Evolutionary conservation across 805 yeast species (phyloP), one percentile per base, ranked within the genome.

Genomic region (Isabelozyma gotoi): DNA sequence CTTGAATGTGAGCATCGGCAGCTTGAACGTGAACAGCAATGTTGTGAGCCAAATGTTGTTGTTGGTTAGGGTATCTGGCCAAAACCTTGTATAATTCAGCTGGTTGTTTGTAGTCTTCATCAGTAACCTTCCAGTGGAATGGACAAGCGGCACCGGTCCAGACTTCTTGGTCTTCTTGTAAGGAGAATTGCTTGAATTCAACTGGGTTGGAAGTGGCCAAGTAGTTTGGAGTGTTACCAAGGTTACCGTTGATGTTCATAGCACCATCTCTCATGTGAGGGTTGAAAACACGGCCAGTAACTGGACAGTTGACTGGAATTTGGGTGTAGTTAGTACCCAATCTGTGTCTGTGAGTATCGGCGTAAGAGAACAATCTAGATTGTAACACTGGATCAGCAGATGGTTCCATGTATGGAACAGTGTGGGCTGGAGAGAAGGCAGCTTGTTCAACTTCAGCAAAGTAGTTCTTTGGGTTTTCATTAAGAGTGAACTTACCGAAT

Each of bases 301-400:
- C 66, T 45, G 96, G 96, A 66, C 95, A 85, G 65, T 88, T 88
- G 55, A 87, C 90, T n/a, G 96, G 96, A 45, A 88, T 84, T 67
- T 86, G 92, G 38, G 78, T 76, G 67, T 84, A 88, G 71, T 88
- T 85, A 37, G 76, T 65, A 46, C 91, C 91, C 56, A 85, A 74
- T 65, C 92, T 78, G 72, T 84, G 81, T 60, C 88, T 80, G 67
- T 83, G 88, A 36, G 91, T 83, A 67, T 85, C 91, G 44, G 83
- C 76, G 69, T 85, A 84, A 18, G 90, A 82, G 67, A 82, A 85
- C 55, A 85, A 71, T 66, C 91, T 81, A 21, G 86, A 77, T 69
- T 85, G 90, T 65, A 85, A 71, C 16, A 85, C 89, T 18, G 89
- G 88, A 65, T 85, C 91, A 46, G 85, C 85, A 39, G 85, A 77